Percentiles rank a stretch among this genome's conserved stretches.
These are phyloP conservation scores for Lathyrus sativus DNA, from an alignment of 306 rosid species.

Conservation along the genomic window DNA sequence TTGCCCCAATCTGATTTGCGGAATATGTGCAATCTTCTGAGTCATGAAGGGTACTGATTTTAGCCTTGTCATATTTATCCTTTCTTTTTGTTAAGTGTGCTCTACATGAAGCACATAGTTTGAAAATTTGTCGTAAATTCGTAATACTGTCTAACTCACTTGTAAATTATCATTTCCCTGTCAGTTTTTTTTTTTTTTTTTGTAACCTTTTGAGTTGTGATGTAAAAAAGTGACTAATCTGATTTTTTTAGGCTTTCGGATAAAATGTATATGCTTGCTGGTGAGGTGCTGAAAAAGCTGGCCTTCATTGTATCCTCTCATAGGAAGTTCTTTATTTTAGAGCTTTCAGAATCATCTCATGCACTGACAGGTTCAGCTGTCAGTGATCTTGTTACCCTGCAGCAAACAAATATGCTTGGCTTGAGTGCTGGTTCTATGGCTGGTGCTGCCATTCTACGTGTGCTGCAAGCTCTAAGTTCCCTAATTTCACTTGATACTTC, in stretches of 20 bases:
- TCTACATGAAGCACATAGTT: neutral
- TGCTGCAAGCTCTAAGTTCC: conserved; percentile 82
- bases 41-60: conserved; percentile 81
- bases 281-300: conserved; percentile 89
- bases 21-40: conserved; percentile 85
- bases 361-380: conserved; percentile 88
- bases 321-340: conserved; percentile 69
- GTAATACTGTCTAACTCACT: neutral
- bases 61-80: conserved; percentile 30
- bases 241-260: conserved; percentile 80
- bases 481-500: conserved; percentile 55
- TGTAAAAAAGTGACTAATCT: conserved; percentile 42
- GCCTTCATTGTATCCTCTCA: conserved; percentile 76
- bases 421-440: conserved; percentile 98
- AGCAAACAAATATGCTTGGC: conserved; percentile 89
- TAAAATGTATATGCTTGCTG: conserved; percentile 81
- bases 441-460: conserved; percentile 94
- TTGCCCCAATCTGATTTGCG: conserved; percentile 81
- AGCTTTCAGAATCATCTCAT: conserved; percentile 78
- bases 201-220: conserved; percentile 27
- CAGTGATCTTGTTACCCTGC: conserved; percentile 82
- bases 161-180: neutral
- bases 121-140: neutral
- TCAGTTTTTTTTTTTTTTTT: neutral
- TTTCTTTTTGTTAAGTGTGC: conserved; percentile 29